Evolutionary conservation across 2,329 filamentous ascomycete species (phyloP).

Genomic region (Rhynchosporium secalis): DNA sequence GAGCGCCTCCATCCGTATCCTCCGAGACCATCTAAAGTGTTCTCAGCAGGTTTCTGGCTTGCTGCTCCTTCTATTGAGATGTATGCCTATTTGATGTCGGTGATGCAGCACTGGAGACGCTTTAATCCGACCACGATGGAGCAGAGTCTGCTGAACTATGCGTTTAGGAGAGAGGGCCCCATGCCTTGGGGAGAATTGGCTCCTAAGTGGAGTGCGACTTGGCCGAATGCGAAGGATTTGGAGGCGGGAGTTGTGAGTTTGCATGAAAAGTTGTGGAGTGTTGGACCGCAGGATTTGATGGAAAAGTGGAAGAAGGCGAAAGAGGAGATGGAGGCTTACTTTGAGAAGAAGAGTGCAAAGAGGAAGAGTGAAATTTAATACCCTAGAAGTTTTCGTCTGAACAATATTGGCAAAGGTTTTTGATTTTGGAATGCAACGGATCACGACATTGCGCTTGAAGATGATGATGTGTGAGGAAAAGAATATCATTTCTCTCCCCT

Average conservation of each 20-base stretch:
- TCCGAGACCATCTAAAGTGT: conserved; percentile 38
- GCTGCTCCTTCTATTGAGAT: conserved; percentile 43
- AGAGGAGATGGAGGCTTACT: conserved; percentile 18
- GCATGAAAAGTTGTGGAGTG: conserved; percentile 44
- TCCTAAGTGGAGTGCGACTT: conserved; percentile 44
- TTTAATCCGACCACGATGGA: conserved; percentile 44
- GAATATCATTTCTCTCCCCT: background rate
- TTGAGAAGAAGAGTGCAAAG: background rate
- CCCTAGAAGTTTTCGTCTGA: background rate
- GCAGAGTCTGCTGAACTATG: conserved; percentile 47
- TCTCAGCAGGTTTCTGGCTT: conserved; percentile 46
- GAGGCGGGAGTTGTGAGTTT: conserved; percentile 40
- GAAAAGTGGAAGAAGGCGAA: conserved; percentile 16
- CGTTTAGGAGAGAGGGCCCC: conserved; percentile 42
- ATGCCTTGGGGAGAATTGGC: conserved; percentile 47
- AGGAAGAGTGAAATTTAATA: background rate
- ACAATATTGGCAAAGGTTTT: background rate
- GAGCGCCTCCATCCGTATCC: conserved; percentile 42
- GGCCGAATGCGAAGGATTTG: conserved; percentile 41
- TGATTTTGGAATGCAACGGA: background rate
- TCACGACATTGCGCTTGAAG: background rate
- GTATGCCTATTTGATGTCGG: conserved; percentile 42
- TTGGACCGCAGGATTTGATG: conserved; percentile 31
- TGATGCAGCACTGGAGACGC: conserved; percentile 41
- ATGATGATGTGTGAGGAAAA: background rate